Base-by-base conservation (phyloP, 352 stramenopile genomes). In the Phytophthora pseudosyringae region DNA sequence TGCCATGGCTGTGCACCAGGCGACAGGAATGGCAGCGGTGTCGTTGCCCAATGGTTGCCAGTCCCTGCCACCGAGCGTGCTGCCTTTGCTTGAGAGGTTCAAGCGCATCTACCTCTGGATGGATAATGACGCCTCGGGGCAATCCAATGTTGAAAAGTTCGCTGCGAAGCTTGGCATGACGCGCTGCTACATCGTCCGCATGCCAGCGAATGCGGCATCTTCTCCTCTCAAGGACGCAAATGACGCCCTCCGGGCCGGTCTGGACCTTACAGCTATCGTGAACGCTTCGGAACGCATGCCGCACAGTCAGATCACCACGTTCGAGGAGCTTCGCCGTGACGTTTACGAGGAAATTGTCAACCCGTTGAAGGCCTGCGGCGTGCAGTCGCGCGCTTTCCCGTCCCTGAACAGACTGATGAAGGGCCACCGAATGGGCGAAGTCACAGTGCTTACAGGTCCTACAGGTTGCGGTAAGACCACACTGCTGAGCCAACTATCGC, bases 21-120 rank as follows among this genome's bases (percentile, higher is more conserved):
- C 94, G 1, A 98, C 93, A 36, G 93, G 93, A 4, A 65, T 96
- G 54, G 80, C 93, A 9, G 90, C 92, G 6, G 85, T 98, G 18
- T 98, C 93, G n/a, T 80, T 99, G 7, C 98, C 98, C 0, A 99
- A 99, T 76, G 98, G 98, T 39, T 98, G 93, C 64, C 88, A 97
- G 44, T 98, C 91, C 31, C 83, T 99, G 16, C 97, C 97, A 4
- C 83, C 94, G 6, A 97, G 97, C 41, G 80, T 99, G 12, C 67
- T 99, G 28, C 95, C 96, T 21, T 72, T 99, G 63, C 80, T 99
- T 18, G 97, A 99, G 77, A 81, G 86, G 5, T 99, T 99, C 70
- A 89, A 98, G 60, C 96, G 90, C 36, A 97, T 99, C 39, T 98
- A 98, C 76, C 71, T 99, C 21, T 99, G 97, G 97, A 98, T 99